Percentiles rank a stretch among this genome's conserved stretches.
Evolutionary conservation across 2,329 filamentous ascomycete genomes (phyloP).

Genomic region (Arthrobotrys entomopaga): DNA sequence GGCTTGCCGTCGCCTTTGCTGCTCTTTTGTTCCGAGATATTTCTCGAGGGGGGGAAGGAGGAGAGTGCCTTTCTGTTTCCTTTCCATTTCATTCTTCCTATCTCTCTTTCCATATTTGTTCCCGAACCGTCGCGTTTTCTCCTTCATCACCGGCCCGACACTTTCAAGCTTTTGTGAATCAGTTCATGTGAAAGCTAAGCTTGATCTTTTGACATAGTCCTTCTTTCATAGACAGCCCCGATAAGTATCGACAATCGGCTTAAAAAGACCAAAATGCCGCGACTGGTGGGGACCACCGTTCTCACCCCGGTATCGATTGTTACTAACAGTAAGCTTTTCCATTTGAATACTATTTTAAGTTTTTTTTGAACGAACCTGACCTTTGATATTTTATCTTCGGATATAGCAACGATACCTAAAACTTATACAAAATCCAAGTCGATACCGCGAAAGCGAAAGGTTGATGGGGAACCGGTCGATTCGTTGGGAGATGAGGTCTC

Average conservation of each 20-base stretch:
- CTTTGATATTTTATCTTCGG: background rate
- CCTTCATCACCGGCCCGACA: background rate
- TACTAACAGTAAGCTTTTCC: background rate
- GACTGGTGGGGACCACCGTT: constrained; percentile 23
- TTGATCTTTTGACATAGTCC: no score
- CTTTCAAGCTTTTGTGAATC: background rate
- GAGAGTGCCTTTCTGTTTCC: background rate
- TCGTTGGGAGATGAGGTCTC: constrained; percentile 8
- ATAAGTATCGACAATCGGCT: no score
- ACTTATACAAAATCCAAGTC: background rate
- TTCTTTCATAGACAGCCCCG: background rate
- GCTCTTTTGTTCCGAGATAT: background rate
- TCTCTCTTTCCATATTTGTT: background rate
- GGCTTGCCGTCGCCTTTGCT: background rate
- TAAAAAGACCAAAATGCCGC: constrained; percentile 23
- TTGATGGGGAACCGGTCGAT: background rate
- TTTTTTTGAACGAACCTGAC: background rate
- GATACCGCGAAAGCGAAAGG: constrained; percentile 19
- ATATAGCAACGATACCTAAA: background rate
- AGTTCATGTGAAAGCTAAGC: no score
- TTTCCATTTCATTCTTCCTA: background rate
- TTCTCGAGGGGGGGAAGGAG: background rate
- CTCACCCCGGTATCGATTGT: constrained; percentile 1
- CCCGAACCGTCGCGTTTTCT: background rate
- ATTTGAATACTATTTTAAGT: background rate